Conservation (phyloP, 768 basidiomycete genomes). For the Fibroporia radiculosa region DNA sequence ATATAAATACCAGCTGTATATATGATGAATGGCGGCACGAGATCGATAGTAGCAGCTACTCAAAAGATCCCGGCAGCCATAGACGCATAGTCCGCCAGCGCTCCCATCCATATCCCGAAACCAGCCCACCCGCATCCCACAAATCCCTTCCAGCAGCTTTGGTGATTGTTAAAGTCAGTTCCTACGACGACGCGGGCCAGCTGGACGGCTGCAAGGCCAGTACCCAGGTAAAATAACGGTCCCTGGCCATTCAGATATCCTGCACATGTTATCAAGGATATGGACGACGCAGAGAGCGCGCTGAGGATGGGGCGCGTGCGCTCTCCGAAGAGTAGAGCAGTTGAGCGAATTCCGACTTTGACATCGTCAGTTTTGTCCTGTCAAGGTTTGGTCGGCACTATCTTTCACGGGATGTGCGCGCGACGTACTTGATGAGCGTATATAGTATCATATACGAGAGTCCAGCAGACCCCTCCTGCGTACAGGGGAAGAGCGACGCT, state of each 20-base stretch:
- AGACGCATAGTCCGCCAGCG: constrained; percentile 56
- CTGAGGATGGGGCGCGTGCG: constrained; percentile 69
- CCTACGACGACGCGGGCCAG: constrained; percentile 65
- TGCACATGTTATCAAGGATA: constrained; percentile 70
- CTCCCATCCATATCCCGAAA: constrained; percentile 81
- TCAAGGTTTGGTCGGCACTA: background rate
- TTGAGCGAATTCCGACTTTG: constrained; percentile 83
- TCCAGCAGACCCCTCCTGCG: constrained; percentile 86
- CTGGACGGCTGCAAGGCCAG: constrained; percentile 66
- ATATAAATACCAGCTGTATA: no score
- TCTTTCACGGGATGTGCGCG: background rate
- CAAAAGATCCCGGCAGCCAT: constrained; percentile 13
- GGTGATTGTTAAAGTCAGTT: constrained; percentile 69
- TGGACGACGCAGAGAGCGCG: constrained; percentile 62
- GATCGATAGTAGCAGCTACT: no score
- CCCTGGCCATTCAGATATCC: constrained; percentile 77
- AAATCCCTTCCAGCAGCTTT: constrained; percentile 89
- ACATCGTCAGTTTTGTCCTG: constrained; percentile 93
- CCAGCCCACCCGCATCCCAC: constrained; percentile 83
- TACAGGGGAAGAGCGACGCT: constrained; percentile 79
- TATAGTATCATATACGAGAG: constrained; percentile 94
- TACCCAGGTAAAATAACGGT: constrained; percentile 71
- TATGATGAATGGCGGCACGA: no score
- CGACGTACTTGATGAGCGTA: constrained; percentile 86
- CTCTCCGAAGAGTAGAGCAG: constrained; percentile 83